phyloP scores from a whole-genome alignment of 202 grass and related monocot species.

The Sporobolus alterniflorus region DNA sequence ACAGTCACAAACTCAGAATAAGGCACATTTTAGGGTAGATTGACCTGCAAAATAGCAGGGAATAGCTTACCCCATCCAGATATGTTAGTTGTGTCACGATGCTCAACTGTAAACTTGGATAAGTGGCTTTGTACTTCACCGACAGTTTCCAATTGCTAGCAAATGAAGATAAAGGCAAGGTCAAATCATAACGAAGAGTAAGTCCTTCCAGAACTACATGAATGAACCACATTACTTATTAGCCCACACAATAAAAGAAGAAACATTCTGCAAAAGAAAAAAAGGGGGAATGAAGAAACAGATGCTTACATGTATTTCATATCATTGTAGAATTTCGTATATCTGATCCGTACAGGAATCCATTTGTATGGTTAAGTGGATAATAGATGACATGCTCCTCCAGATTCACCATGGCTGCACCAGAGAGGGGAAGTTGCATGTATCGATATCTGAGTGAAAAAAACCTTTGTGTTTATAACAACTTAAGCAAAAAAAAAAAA shows the following conservation, averaged over 20 bases:
- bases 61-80: conserved; percentile 86
- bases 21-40: not conserved
- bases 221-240: not conserved
- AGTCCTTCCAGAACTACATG: not conserved
- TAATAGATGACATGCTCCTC: conserved; percentile 54
- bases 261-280: not conserved
- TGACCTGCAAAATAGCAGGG: conserved; percentile 1
- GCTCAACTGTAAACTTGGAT: conserved; percentile 83
- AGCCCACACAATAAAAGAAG: conserved; percentile 1
- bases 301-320: conserved; percentile 93
- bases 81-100: conserved; percentile 80
- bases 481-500: conserved; percentile 14
- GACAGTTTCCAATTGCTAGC: conserved; percentile 85
- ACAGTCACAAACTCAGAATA: not conserved
- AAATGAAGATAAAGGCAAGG: conserved; percentile 51
- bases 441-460: conserved; percentile 32
- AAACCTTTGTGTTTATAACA: conserved; percentile 15
- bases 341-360: conserved; percentile 64
- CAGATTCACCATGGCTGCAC: conserved; percentile 95
- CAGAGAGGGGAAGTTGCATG: conserved; percentile 24
- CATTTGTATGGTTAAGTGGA: not conserved
- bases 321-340: conserved; percentile 96
- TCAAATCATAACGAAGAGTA: conserved; percentile 35
- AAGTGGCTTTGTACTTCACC: conserved; percentile 89
- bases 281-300: not conserved